Conservation (phyloP, 2,329 filamentous ascomycete species). For the Aspergillus neoniger region DNA sequence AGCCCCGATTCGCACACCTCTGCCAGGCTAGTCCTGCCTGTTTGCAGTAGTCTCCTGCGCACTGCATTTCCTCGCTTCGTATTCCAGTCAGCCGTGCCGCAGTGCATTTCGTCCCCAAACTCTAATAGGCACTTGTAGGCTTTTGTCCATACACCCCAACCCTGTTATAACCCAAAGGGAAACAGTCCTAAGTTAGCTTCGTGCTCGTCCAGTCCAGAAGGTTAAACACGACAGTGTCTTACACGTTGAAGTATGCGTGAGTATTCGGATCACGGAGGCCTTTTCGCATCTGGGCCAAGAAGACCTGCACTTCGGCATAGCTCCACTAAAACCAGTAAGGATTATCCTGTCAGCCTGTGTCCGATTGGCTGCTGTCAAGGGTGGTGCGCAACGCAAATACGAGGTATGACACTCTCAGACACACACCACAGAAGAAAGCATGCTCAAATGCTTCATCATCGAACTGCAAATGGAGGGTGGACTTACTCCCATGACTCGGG, state of each 20-base stretch:
- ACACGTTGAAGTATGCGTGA: slow-evolving; percentile 29
- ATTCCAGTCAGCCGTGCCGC: background rate
- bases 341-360: slow-evolving; percentile 1
- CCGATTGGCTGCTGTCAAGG: background rate
- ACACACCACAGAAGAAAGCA: background rate
- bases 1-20: background rate
- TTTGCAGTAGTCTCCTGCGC: background rate
- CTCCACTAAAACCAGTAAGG: slow-evolving; percentile 20
- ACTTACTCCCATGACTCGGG: slow-evolving; percentile 32
- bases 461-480: background rate
- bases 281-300: slow-evolving; percentile 26
- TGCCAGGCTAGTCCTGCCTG: background rate
- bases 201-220: background rate
- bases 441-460: background rate
- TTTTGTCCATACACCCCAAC: slow-evolving; percentile 24
- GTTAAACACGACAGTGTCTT: slow-evolving; percentile 4
- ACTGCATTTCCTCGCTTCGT: background rate
- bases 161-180: background rate
- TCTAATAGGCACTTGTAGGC: slow-evolving; percentile 6
- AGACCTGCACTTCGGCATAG: slow-evolving; percentile 26
- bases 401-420: background rate
- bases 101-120: background rate
- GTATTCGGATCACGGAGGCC: slow-evolving; percentile 23
- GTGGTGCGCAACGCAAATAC: background rate
- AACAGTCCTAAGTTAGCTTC: background rate